Evolutionary conservation across 1,139 yeast genomes (phyloP), one percentile per base, ranked within the genome.

Genomic region (Kodamaea derodonti): DNA sequence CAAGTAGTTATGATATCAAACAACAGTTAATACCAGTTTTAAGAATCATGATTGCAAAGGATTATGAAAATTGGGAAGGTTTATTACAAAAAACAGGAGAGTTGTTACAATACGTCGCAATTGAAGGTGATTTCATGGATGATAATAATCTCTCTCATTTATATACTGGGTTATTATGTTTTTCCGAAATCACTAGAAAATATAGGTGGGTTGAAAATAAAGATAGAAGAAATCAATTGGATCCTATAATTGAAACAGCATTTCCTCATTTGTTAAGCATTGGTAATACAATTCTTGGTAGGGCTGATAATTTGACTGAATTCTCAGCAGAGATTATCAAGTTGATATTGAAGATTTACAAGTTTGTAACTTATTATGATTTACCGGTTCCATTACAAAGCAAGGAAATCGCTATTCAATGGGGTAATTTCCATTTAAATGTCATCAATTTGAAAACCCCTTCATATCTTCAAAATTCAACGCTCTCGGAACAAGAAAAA

Each of bases 381-480:
- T 65, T 92, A 31, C 97, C 97, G 1, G 63, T 54, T 5, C 72
- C 77, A 3, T 65, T 90, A 38, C 95, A 84, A 55, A 57, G 72
- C 2, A 62, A 69, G 30, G 82, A 78, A 12, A 57, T 71, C 5
- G 64, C 88, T 34, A 64, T 75, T 10, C 70, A 73, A 15, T 90
- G 97, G 95, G 84, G 86, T 2, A 75, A 78, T 38, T 73, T 92
- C 45, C 92, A 88, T 49, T 80, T 87, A 28, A 67, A 73, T 14
- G 74, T 86, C 4, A 75, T 86, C 33, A 79, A 77, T 45, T 72
- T 77, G 64, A 66, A 67, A 1, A 62, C 84, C 6, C 87, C 95
- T 3, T 30, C 42, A 3, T 69, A 71, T 37, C 47, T 70, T 38
- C 27, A 34, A 12, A 38, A 48, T 24, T 36, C 55, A 11, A 38